Conservation (phyloP, 1,139 yeast genomes). For the Wickerhamomyces sp. region DNA sequence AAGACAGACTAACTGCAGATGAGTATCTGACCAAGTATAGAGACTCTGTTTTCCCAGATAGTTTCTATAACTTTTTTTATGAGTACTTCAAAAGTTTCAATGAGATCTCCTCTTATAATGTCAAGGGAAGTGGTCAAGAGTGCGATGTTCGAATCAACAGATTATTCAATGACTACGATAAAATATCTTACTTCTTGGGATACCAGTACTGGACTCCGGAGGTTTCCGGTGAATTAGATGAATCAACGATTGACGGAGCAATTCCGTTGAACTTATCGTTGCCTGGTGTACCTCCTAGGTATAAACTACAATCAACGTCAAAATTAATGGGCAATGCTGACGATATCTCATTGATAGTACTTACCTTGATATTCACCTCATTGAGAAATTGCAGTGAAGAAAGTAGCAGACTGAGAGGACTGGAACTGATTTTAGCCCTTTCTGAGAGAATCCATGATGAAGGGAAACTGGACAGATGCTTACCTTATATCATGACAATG, state of each 20-base stretch:
- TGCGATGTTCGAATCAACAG: conserved; percentile 59
- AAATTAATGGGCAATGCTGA: conserved; percentile 25
- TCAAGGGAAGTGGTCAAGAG: conserved; percentile 31
- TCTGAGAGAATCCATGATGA: conserved; percentile 79
- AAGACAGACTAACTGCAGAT: conserved; percentile 49
- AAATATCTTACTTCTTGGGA: conserved; percentile 43
- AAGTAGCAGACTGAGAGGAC: conserved; percentile 58
- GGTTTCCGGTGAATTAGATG: conserved; percentile 2
- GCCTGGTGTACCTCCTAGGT: conserved; percentile 40
- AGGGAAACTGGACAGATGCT: conserved; percentile 75
- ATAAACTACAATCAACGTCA: conserved; percentile 37
- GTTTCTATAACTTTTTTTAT: conserved; percentile 67
- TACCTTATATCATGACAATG: conserved; percentile 68
- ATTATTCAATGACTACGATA: conserved; percentile 52
- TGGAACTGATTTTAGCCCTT: conserved; percentile 71
- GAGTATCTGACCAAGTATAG: conserved; percentile 48
- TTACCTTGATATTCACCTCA: conserved; percentile 60
- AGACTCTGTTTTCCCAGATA: conserved; percentile 58
- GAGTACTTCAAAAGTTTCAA: conserved; percentile 52
- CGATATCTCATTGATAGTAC: conserved; percentile 56
- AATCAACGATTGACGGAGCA: conserved; percentile 7
- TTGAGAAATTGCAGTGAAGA: conserved; percentile 62
- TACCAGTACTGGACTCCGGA: conserved; percentile 31
- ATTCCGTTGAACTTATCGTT: conserved; percentile 45
- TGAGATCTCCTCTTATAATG: conserved; percentile 26